Evolutionary conservation across 1,284 basidiomycete species (phyloP).

Genomic region (Ganoderma lingzhi): DNA sequence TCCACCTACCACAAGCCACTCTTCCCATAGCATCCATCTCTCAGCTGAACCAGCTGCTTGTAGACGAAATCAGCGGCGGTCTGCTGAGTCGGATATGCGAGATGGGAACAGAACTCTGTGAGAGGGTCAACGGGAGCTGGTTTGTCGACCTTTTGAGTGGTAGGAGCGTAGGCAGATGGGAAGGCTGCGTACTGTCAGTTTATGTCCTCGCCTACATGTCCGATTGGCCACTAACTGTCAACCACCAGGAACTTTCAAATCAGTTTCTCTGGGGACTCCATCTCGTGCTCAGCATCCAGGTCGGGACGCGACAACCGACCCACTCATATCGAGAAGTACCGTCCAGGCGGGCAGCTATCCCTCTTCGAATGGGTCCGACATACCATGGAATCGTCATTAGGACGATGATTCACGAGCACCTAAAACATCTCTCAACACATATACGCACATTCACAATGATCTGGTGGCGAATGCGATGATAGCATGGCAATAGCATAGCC

Average conservation of each 20-base stretch:
- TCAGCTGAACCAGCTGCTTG: slow-evolving; percentile 76
- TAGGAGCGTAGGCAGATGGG: slow-evolving; percentile 80
- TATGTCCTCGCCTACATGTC: background rate
- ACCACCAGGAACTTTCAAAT: slow-evolving; percentile 68
- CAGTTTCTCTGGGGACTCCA: slow-evolving; percentile 55
- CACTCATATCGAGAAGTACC: slow-evolving; percentile 50
- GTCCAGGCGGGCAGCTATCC: slow-evolving; percentile 35
- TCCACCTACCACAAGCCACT: slow-evolving; percentile 79
- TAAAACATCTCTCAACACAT: background rate
- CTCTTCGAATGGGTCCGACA: slow-evolving; percentile 38
- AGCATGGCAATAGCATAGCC: slow-evolving; percentile 35
- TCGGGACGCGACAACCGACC: slow-evolving; percentile 45
- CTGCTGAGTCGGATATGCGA: slow-evolving; percentile 73
- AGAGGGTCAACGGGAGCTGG: slow-evolving; percentile 70
- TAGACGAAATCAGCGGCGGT: slow-evolving; percentile 75
- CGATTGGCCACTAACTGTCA: background rate
- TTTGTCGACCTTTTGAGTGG: slow-evolving; percentile 73
- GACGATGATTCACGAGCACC: slow-evolving; percentile 10
- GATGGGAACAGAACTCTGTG: slow-evolving; percentile 64
- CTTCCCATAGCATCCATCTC: slow-evolving; percentile 74
- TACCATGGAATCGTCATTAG: slow-evolving; percentile 37
- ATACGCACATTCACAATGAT: background rate
- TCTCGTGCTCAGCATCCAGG: slow-evolving; percentile 66
- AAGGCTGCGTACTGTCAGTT: slow-evolving; percentile 74
- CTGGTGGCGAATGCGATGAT: slow-evolving; percentile 14